Percentiles rank a stretch among this genome's conserved stretches.
Conservation (phyloP, 2,329 filamentous ascomycete genomes). For the Colletotrichum melonis region DNA sequence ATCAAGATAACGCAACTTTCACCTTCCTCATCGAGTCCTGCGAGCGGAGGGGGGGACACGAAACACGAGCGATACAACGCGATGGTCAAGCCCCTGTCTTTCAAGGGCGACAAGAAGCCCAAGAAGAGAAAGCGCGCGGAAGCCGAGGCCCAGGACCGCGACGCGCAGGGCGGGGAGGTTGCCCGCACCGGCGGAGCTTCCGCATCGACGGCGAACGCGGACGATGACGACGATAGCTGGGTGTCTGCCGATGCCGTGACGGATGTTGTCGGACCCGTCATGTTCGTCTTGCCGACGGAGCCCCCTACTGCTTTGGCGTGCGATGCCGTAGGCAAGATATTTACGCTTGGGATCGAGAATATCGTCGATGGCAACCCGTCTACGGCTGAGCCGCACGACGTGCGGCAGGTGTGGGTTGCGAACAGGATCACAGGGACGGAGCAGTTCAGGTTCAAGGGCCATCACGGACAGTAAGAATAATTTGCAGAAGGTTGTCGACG, state of each 20-base stretch:
- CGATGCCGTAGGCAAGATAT: constrained; percentile 89
- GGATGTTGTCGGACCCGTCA: constrained; percentile 84
- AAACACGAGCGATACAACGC: constrained; percentile 19
- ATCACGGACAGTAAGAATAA: constrained; percentile 78
- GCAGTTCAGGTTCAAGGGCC: constrained; percentile 85
- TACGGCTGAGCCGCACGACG: constrained; percentile 95
- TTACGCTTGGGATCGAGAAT: constrained; percentile 85
- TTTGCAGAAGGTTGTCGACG: rapidly evolving
- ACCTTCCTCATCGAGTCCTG: constrained; percentile 19
- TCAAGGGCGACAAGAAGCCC: constrained; percentile 96
- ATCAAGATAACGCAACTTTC: background rate
- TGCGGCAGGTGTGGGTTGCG: constrained; percentile 94
- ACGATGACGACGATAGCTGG: constrained; percentile 84
- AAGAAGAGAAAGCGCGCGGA: constrained; percentile 88
- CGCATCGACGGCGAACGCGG: constrained; percentile 47
- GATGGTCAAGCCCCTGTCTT: constrained; percentile 91
- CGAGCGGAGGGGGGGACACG: background rate
- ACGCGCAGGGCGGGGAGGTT: constrained; percentile 43
- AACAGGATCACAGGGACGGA: constrained; percentile 86
- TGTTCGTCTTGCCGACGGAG: constrained; percentile 84
- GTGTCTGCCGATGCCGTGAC: constrained; percentile 80
- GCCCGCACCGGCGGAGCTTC: constrained; percentile 37
- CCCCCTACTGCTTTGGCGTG: constrained; percentile 82
- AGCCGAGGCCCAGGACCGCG: constrained; percentile 51
- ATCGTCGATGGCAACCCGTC: constrained; percentile 83